Evolutionary conservation across 1,139 yeast species (phyloP).

Genomic region (Candida sojae): DNA sequence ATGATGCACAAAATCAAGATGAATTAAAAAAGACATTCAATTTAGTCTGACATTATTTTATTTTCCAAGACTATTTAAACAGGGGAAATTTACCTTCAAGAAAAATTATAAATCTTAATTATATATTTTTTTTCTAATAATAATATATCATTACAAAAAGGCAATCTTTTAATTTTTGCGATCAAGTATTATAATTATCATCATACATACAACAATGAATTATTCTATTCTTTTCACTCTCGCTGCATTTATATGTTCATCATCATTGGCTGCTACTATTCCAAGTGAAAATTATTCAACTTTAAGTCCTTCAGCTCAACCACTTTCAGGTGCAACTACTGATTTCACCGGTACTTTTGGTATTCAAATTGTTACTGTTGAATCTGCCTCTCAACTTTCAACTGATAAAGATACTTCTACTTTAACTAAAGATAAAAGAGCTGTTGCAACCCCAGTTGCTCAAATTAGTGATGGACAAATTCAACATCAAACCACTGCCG

Average conservation of each 20-base stretch:
- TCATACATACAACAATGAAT: conserved; percentile 22
- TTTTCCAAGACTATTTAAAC: conserved; percentile 1
- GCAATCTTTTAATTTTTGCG: neutral
- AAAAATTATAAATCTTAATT: neutral
- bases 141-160: neutral
- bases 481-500: conserved; percentile 33
- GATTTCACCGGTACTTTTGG: conserved; percentile 66
- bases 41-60: neutral
- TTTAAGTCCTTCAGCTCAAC: conserved; percentile 62
- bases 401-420: conserved; percentile 22
- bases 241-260: conserved; percentile 27
- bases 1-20: neutral
- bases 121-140: neutral
- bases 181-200: neutral
- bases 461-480: conserved; percentile 51
- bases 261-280: conserved; percentile 56
- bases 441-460: conserved; percentile 32
- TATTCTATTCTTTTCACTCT: conserved; percentile 22
- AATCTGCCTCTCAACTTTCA: conserved; percentile 19
- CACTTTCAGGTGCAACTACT: conserved; percentile 56
- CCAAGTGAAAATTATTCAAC: conserved; percentile 77
- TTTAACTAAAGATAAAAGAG: conserved; percentile 30
- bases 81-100: conserved; percentile 1
- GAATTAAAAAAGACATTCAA: neutral
- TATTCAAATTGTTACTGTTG: conserved; percentile 62